Base-by-base conservation (phyloP, 257 asterid species). In the Solanum tacnaense region DNA sequence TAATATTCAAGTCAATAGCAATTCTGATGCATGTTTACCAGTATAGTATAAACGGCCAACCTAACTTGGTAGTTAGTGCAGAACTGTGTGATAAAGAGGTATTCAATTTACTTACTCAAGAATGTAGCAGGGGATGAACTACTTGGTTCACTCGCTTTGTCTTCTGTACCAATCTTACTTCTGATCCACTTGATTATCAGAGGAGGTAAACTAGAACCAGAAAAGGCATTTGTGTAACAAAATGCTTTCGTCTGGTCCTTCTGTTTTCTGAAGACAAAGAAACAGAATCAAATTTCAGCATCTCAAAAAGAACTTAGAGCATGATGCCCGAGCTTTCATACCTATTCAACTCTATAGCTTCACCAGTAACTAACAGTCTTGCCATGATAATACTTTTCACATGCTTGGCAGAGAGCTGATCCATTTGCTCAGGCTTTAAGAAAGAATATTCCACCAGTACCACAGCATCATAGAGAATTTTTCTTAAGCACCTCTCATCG, bases 401-500 rank as follows among this genome's bases (percentile, higher is more conserved):
- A 82, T 89, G 93, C 91, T 88, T 87, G 87, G 71, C 90, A 27
- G 98, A 89, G 52, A 95, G 92, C 86, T 83, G 81, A 85, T 87
- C 92, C 93, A 94, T 74, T 88, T 88, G 90, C 87, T 89, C 90
- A 7, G 95, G 94, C 85, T 81, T 83, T 49, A 95, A 94, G 89
- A 95, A 95, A 79, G 95, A 90, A 88, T 95, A 95, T 9, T 94
- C 96, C 73, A 92, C 96, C 87, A 93, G 89, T 81, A 92, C 52
- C 41, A 92, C 88, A n/a, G 94, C 91, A 79, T 93, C 95, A 76
- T 91, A 90, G 76, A 94, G 92, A 67, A 94, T 86, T 34, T 93
- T 89, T 91, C 93, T 92, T 90, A 93, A 89, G 58, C 35, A 87
- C 72, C 75, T 89, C 85, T 91, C 92, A 87, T 88, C 89, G 49